Evolutionary conservation across 805 yeast species (phyloP).

Genomic region (Candida ovalis): DNA sequence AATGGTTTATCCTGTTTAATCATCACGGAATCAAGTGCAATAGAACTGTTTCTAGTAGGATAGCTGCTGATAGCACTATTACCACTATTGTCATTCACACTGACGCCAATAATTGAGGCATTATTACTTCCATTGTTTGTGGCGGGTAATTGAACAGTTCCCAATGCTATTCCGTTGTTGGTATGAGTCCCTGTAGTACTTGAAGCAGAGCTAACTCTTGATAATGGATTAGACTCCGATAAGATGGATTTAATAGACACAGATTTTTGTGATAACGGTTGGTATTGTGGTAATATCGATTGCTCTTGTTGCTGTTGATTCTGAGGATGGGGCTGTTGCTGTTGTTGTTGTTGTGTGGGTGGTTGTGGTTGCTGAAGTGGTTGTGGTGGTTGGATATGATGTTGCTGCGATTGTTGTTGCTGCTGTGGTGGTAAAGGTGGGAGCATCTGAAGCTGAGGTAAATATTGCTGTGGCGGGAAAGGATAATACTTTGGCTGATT

Average conservation of each 20-base stretch:
- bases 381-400: background rate
- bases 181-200: no score
- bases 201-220: background rate
- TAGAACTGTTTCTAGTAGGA: background rate
- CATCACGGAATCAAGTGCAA: background rate
- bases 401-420: background rate
- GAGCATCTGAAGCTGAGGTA: constrained; percentile 1
- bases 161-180: background rate
- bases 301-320: background rate
- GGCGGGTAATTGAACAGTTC: background rate
- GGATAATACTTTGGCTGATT: constrained; percentile 2
- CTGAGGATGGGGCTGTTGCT: constrained; percentile 5
- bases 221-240: background rate
- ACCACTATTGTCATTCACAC: background rate
- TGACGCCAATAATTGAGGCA: background rate
- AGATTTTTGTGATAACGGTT: constrained; percentile 3
- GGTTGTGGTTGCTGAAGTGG: background rate
- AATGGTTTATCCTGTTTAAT: background rate
- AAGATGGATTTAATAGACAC: constrained; percentile 14
- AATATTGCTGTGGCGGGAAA: constrained; percentile 1
- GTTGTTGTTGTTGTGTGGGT: background rate
- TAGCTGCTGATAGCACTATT: background rate
- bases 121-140: background rate
- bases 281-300: background rate
- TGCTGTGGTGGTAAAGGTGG: background rate